phyloP scores from a whole-genome alignment of 306 rosid species.

The Citrullus colocynthis region DNA sequence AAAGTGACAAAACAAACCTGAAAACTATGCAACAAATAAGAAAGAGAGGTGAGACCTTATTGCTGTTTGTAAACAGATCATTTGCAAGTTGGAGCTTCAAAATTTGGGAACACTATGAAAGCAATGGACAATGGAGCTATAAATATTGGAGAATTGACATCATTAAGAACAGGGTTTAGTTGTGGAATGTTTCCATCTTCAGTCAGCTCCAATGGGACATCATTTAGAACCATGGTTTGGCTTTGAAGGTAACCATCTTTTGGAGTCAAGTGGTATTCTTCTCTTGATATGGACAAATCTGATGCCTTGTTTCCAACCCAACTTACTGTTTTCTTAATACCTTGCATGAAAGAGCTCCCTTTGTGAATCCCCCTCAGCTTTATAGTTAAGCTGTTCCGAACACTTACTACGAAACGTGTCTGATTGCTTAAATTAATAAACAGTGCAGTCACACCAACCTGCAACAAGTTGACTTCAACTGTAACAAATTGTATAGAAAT shows the following conservation, averaged over 20 bases:
- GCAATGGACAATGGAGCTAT: conserved; percentile 30
- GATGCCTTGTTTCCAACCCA: conserved; percentile 75
- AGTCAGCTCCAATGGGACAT: conserved; percentile 46
- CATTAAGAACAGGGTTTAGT: conserved; percentile 30
- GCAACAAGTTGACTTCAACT: conserved; percentile 3
- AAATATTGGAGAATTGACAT: conserved; percentile 29
- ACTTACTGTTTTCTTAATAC: conserved; percentile 56
- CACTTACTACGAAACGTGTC: conserved; percentile 35
- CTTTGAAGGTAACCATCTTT: conserved; percentile 39
- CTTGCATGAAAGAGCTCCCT: conserved; percentile 21
- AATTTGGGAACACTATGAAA: conserved; percentile 34
- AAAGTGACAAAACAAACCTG: not conserved
- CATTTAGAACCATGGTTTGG: conserved; percentile 60
- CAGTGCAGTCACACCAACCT: conserved; percentile 65
- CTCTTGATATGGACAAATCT: conserved; percentile 39
- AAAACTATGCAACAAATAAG: not conserved
- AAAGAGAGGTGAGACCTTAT: not conserved
- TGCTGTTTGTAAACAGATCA: conserved; percentile 5
- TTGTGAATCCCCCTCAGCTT: conserved; percentile 2
- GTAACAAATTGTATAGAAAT: not conserved
- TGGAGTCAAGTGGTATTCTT: conserved; percentile 74
- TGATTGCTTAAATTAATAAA: conserved; percentile 77
- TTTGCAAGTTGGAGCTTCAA: conserved; percentile 44
- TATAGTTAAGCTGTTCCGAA: conserved; percentile 16
- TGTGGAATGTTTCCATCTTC: conserved; percentile 53